Base-by-base conservation (phyloP, 371 early-diverging fungal species). In the Apophysomyces sp. region DNA sequence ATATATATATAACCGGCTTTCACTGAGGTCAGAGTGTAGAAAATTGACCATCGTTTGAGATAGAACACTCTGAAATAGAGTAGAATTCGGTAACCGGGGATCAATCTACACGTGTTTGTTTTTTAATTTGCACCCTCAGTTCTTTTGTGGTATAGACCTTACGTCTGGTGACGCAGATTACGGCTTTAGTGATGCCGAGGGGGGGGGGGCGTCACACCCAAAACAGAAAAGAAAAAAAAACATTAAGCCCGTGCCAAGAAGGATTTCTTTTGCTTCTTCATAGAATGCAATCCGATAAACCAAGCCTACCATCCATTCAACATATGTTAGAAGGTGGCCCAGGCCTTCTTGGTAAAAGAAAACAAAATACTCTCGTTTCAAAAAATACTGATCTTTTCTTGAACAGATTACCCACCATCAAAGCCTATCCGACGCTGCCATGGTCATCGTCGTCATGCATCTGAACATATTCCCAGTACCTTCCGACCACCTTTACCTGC, bases 381-480 rank as follows among this genome's bases (percentile, higher is more conserved):
- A n/a, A 21, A 44, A 21, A n/a, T 44, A n/a, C 21, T n/a, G n/a
- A 37, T n/a, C 37, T 37, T 29, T 3, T 29, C n/a, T 53, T 2
- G 6, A 53, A 21, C 28, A 55, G 52, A 30, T 13, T 16, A 60
- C 11, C 62, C 28, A 27, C 57, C 30, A 31, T 57, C 16, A 18
- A 44, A 21, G 21, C 21, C 49, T 9, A 21, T 44, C 9, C 49
- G 49, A 4, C 49, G 4, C 21, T 9, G 49, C 8, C 49, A 44
- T 13, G 63, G 64, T 13, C 78, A 75, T 37, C 62, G 66, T 36
- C 65, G 75, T 9, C 71, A 78, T 64, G 63, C 49, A 21, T 44
- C 49, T 21, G 49, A 44, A 21, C 49, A 44, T 44, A 44, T 44
- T 44, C 49, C 49, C 24, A 44, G 49, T 21, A 44, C 18, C 21